These are phyloP conservation scores for Tulasnella sp. DNA, from an alignment of 768 basidiomycete genomes.

Conservation along the genomic window DNA sequence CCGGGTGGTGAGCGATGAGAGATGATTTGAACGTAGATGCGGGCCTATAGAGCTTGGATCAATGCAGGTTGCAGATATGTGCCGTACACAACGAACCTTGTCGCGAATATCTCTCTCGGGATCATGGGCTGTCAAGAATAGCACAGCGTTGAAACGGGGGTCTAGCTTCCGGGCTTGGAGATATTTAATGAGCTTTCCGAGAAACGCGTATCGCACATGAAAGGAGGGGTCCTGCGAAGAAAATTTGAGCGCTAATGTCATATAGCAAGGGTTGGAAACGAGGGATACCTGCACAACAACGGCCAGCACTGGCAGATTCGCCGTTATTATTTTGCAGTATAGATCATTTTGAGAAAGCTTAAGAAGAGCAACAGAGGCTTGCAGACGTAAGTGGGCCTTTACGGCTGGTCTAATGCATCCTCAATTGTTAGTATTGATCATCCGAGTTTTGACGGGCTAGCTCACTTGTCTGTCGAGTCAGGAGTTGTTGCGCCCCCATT, in stretches of 20 bases:
- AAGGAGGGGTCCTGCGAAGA: conserved; percentile 69
- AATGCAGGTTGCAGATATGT: background rate
- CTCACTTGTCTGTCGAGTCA: conserved; percentile 46
- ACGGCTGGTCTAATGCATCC: conserved; percentile 43
- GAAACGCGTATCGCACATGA: conserved; percentile 70
- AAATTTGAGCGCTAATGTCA: background rate
- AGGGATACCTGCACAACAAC: conserved; percentile 66
- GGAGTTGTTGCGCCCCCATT: conserved; percentile 59
- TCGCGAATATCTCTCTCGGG: conserved; percentile 73
- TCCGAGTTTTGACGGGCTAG: background rate
- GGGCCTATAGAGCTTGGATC: conserved; percentile 16
- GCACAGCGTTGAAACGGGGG: conserved; percentile 69
- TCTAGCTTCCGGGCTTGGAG: conserved; percentile 59
- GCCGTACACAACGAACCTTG: conserved; percentile 38
- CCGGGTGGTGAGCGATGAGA: conserved; percentile 19
- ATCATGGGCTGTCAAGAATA: conserved; percentile 85
- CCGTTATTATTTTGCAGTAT: conserved; percentile 51
- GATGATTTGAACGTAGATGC: conserved; percentile 21
- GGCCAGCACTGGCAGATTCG: conserved; percentile 60
- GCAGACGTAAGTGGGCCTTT: conserved; percentile 71
- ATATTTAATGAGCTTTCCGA: conserved; percentile 62
- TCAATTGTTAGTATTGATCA: background rate
- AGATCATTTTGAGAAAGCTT: conserved; percentile 57
- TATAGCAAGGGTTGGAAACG: background rate
- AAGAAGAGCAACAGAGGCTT: conserved; percentile 71